A percentile compares a stretch with the other conserved stretches of the same genome.
These are phyloP conservation scores for Suillus cothurnatus DNA, from an alignment of 768 basidiomycete genomes.

Conservation along the genomic window DNA sequence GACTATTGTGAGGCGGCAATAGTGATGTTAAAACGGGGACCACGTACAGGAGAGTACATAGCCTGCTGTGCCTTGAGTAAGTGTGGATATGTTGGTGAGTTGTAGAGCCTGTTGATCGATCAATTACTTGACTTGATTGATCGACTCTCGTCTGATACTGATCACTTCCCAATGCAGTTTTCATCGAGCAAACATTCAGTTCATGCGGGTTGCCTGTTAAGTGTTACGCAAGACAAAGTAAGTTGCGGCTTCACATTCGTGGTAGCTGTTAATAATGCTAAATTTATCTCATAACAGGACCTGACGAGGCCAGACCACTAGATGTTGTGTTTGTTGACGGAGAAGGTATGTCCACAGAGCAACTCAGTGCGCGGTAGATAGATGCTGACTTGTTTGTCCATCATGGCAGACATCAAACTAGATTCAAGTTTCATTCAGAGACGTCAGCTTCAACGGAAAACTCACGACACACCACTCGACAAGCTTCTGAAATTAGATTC, in stretches of 20 bases:
- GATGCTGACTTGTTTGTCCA: too few species aligned
- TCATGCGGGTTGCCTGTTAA: background rate
- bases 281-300: background rate
- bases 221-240: background rate
- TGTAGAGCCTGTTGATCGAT: too few species aligned
- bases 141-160: too few species aligned
- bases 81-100: background rate
- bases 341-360: background rate
- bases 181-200: background rate
- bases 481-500: slow-evolving; percentile 1
- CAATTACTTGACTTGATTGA: too few species aligned
- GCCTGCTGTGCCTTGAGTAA: background rate
- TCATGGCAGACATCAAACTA: background rate
- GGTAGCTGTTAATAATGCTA: too few species aligned
- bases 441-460: background rate
- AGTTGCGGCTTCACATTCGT: background rate
- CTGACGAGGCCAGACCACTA: background rate
- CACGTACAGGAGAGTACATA: background rate
- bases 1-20: background rate
- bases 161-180: background rate
- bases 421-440: background rate
- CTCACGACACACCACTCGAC: background rate
- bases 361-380: too few species aligned
- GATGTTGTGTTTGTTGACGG: background rate
- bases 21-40: background rate